phyloP scores from a whole-genome alignment of 805 yeast species.

The Saccharomycopsis fibuligera region DNA sequence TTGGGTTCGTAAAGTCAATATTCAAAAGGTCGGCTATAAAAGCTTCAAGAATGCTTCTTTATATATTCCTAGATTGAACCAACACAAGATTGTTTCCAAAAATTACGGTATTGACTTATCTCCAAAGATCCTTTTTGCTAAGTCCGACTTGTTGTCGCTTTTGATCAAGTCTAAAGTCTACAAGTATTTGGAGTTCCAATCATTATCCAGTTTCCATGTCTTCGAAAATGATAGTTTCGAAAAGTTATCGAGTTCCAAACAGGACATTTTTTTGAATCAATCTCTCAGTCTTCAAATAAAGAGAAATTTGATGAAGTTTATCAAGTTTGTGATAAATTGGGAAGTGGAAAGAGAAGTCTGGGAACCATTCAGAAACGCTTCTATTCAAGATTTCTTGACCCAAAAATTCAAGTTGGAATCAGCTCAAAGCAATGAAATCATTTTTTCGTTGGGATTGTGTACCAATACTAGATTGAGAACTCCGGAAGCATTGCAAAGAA shows the following conservation, averaged over 20 bases:
- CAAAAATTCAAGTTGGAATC: conserved; percentile 63
- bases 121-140: conserved; percentile 84
- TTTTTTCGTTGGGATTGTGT: conserved; percentile 80
- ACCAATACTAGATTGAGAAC: conserved; percentile 54
- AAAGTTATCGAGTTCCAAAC: conserved; percentile 78
- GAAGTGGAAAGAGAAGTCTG: conserved; percentile 53
- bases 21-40: conserved; percentile 22
- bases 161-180: conserved; percentile 81
- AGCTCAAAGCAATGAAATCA: conserved; percentile 76
- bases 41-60: conserved; percentile 67
- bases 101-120: conserved; percentile 85
- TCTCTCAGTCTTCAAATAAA: conserved; percentile 67
- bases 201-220: conserved; percentile 85
- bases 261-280: conserved; percentile 90
- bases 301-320: conserved; percentile 82
- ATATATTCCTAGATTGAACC: conserved; percentile 62
- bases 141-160: conserved; percentile 76
- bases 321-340: conserved; percentile 77
- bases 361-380: conserved; percentile 45
- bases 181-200: conserved; percentile 87
- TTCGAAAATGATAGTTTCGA: conserved; percentile 88
- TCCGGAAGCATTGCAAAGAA: conserved; percentile 70
- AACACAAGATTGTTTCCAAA: conserved; percentile 43
- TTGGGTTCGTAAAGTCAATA: conserved; percentile 53
- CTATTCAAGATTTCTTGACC: conserved; percentile 54